phyloP scores from a whole-genome alignment of 169 alveolate genomes.

The Plasmodium coatneyi region DNA sequence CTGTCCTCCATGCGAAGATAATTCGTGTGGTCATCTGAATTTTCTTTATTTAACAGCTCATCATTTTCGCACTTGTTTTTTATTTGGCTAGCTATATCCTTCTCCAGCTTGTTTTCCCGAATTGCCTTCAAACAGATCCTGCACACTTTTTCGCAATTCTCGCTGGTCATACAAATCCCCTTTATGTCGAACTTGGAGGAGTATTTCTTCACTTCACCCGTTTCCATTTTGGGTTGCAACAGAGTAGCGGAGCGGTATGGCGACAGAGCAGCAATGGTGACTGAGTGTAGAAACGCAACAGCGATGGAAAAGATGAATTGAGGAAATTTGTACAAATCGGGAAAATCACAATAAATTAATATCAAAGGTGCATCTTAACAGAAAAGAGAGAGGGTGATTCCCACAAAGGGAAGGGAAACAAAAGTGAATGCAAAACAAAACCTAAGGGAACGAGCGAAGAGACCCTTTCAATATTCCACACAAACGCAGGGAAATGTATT shows the following conservation, averaged over 20 bases:
- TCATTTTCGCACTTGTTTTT: slow-evolving; percentile 71
- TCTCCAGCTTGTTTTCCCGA: slow-evolving; percentile 61
- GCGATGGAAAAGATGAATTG: neutral
- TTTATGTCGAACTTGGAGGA: slow-evolving; percentile 59
- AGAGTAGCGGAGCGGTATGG: neutral
- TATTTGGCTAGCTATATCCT: slow-evolving; percentile 73
- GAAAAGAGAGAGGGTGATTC: neutral
- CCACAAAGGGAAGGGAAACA: neutral
- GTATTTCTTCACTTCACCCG: slow-evolving; percentile 28
- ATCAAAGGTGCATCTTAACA: neutral
- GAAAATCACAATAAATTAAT: too few relatives aligned
- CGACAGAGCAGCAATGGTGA: neutral
- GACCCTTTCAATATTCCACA: neutral
- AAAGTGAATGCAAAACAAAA: neutral
- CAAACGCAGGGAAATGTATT: neutral
- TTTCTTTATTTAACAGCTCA: slow-evolving; percentile 61
- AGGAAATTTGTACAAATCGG: neutral
- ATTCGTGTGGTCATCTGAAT: slow-evolving; percentile 20
- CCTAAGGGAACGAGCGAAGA: neutral
- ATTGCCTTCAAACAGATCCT: slow-evolving; percentile 63
- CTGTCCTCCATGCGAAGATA: slow-evolving; percentile 21
- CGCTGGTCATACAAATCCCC: slow-evolving; percentile 73
- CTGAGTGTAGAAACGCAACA: neutral
- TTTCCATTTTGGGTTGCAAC: slow-evolving; percentile 16
- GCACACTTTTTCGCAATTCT: slow-evolving; percentile 56